Percentiles rank a stretch among this genome's conserved stretches.
These are phyloP conservation scores for Solanum chilense DNA, from an alignment of 257 asterid species.

Conservation along the genomic window DNA sequence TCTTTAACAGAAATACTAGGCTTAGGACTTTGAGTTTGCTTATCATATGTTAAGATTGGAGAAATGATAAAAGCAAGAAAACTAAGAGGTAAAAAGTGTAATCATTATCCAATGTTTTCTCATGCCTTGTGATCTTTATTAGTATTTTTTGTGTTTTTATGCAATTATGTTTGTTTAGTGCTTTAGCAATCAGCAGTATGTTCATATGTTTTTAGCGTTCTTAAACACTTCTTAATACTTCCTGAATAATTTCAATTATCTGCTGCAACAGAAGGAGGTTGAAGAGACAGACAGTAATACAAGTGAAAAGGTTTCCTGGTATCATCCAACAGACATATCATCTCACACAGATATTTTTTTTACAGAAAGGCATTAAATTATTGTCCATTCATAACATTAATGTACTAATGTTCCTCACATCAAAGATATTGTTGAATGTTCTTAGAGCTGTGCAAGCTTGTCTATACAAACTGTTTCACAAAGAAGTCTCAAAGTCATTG, in stretches of 20 bases:
- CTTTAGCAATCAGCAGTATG: neutral
- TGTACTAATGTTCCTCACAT: neutral
- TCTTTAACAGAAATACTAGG: neutral
- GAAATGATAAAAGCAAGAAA: neutral
- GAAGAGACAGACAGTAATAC: neutral
- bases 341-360: neutral
- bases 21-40: neutral
- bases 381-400: neutral
- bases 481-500: neutral
- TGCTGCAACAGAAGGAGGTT: neutral
- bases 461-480: neutral
- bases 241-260: neutral
- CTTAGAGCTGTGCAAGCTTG: neutral
- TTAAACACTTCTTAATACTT: neutral
- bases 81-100: neutral
- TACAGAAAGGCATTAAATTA: neutral
- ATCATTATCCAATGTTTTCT: neutral
- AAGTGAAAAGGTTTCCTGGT: neutral
- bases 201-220: neutral
- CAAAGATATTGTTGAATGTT: neutral
- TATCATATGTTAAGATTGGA: neutral
- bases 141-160: neutral
- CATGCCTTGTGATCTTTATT: neutral
- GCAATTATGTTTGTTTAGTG: neutral
- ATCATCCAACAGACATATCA: neutral